Base-by-base conservation (phyloP, 805 yeast genomes). In the Aciculoconidium aculeatum region DNA sequence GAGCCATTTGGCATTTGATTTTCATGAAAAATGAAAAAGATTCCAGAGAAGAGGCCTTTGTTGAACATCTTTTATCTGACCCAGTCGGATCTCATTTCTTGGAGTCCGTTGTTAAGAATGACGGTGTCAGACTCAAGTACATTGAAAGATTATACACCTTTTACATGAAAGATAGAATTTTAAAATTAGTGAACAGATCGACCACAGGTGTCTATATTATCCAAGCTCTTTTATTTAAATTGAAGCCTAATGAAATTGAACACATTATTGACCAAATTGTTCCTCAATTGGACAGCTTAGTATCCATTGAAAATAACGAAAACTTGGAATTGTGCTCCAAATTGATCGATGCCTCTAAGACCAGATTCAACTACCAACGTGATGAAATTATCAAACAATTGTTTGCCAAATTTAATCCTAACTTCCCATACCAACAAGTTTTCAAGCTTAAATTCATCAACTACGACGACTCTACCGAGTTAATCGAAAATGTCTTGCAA, bases 71-170 rank as follows among this genome's bases (percentile, higher is more conserved):
- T 31, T 58, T 90, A 20, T 75, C 92, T 6, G 95, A 87, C 48
- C 66, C 94, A 1, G 85, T 88, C n/a, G 98, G 97, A 0, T 81
- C 94, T 1, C 96, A 87, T 56, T 90, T 92, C 61, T 64, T 90
- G 15, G 86, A 92, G 53, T 70, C 78, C 11, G 70, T 77, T 7
- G 64, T 88, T 29, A 73, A 70, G 27, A 72, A 70, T 35, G 77
- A 80, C 37, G 70, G 69, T 8, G 69, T 56, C 7, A 76, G 92
- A 40, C 58, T 72, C 38, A 80, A 75, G 40, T 77, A 75, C 48
- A 72, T 82, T 12, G 82, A 79, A 44, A 70, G 95, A 43, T 54
- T 90, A 26, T 85, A 75, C 60, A 59, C 58, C 22, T 52, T 72
- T 5, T 84, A 87, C 58, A 83, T 88, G 78, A 70, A 70, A 36